A percentile compares a stretch with the other conserved stretches of the same genome.
Evolutionary conservation across 2,329 filamentous ascomycete species (phyloP).

Genomic region (Pseudogymnoascus sp.): DNA sequence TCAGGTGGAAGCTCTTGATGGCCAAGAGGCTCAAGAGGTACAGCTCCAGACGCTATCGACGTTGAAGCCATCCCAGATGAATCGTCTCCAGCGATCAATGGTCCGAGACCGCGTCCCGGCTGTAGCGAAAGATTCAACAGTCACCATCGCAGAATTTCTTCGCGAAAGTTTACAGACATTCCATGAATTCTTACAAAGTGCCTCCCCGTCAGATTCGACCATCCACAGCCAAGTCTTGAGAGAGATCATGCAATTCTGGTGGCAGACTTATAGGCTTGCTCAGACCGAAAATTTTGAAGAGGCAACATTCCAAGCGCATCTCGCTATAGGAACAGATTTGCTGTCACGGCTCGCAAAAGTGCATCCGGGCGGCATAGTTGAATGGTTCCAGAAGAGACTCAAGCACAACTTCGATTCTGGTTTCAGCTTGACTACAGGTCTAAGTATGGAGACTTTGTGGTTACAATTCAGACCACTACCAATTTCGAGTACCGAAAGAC

Average conservation of each 20-base stretch:
- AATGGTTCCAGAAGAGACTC: conserved; percentile 32
- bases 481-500: conserved; percentile 38
- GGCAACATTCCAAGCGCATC: conserved; percentile 56
- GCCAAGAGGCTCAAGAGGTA: conserved; percentile 35
- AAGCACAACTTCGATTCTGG: conserved; percentile 56
- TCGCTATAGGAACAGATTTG: conserved; percentile 35
- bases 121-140: conserved; percentile 55
- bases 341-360: conserved; percentile 9
- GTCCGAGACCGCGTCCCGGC: conserved; percentile 47
- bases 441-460: conserved; percentile 78
- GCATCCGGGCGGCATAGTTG: conserved; percentile 12
- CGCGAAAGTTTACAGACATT: conserved; percentile 35
- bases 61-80: conserved; percentile 44
- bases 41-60: conserved; percentile 39
- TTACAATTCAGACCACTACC: conserved; percentile 58
- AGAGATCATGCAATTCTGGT: conserved; percentile 46
- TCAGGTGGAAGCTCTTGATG: conserved; percentile 37
- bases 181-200: conserved; percentile 36
- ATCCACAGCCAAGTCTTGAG: conserved; percentile 31
- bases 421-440: conserved; percentile 66
- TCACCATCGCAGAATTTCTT: conserved; percentile 46
- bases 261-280: conserved; percentile 44
- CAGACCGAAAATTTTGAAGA: conserved; percentile 48
- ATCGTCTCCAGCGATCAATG: conserved; percentile 53
- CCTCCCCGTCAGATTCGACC: conserved; percentile 21